A percentile compares a stretch with the other conserved stretches of the same genome.
Evolutionary conservation across 768 basidiomycete genomes (phyloP).

Genomic region (Mycena galopus): DNA sequence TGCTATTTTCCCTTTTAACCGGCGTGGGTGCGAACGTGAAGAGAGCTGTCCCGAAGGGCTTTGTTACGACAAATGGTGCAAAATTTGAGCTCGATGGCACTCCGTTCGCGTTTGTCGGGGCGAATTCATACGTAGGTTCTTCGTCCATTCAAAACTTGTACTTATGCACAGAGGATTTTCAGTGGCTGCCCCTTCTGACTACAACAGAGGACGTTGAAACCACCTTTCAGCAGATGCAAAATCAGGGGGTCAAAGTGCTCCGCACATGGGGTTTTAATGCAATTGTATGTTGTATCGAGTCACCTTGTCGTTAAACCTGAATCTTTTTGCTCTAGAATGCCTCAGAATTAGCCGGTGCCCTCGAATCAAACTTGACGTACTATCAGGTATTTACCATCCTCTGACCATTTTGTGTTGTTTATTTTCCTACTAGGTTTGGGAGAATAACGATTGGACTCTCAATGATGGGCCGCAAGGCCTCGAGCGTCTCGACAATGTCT

Average conservation of each 20-base stretch:
- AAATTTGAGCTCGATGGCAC: constrained; percentile 63
- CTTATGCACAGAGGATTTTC: not conserved
- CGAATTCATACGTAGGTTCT: constrained; percentile 63
- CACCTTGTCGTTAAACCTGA: not conserved
- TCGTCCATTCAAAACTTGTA: not conserved
- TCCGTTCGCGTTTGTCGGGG: constrained; percentile 67
- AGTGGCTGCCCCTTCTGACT: constrained; percentile 71
- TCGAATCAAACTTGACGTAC: constrained; percentile 60
- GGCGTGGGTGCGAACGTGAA: not conserved
- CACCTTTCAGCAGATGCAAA: constrained; percentile 63
- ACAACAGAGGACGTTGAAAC: constrained; percentile 60
- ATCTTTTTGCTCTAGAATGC: constrained; percentile 57
- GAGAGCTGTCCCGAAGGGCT: constrained; percentile 51
- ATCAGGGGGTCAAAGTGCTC: constrained; percentile 64
- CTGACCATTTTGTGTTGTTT: not conserved
- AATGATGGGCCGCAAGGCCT: constrained; percentile 69
- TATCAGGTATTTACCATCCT: constrained; percentile 53
- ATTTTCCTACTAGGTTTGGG: constrained; percentile 57
- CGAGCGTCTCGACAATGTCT: constrained; percentile 64
- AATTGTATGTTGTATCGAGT: constrained; percentile 41
- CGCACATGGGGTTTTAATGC: constrained; percentile 59
- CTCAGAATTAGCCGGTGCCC: constrained; percentile 59
- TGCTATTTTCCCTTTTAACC: not conserved
- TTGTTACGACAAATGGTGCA: constrained; percentile 57
- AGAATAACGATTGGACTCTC: constrained; percentile 59